A percentile compares a stretch with the other conserved stretches of the same genome.
These are phyloP conservation scores for Magnaporthales sp. DNA, from an alignment of 2,329 filamentous ascomycete genomes.

Conservation along the genomic window DNA sequence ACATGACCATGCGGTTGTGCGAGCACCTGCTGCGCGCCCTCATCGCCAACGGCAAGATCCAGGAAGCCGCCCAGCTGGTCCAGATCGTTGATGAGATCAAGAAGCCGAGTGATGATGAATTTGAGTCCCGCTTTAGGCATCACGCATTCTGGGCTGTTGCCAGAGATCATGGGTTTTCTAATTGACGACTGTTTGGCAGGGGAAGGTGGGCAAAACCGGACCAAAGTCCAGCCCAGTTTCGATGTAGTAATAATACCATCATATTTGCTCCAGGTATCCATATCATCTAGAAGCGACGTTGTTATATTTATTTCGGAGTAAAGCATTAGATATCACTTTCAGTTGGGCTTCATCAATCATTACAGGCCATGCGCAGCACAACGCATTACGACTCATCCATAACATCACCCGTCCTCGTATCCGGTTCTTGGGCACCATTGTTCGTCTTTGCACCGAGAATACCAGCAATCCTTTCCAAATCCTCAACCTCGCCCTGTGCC, in stretches of 20 bases:
- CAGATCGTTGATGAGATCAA: conserved; percentile 11
- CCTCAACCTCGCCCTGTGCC: conserved; percentile 45
- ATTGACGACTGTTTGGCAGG: neutral
- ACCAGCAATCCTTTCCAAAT: conserved; percentile 41
- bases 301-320: neutral
- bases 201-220: neutral
- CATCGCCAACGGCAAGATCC: conserved; percentile 12
- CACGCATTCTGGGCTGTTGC: conserved; percentile 44
- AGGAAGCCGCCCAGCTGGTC: conserved; percentile 17
- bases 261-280: neutral
- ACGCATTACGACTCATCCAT: conserved; percentile 20
- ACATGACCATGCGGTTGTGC: conserved; percentile 32
- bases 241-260: neutral
- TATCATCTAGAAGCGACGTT: neutral
- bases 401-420: conserved; percentile 8
- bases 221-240: neutral
- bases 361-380: neutral
- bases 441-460: conserved; percentile 29
- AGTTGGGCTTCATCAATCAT: neutral
- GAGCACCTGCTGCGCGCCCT: conserved; percentile 29
- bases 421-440: conserved; percentile 5
- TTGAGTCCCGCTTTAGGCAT: conserved; percentile 27
- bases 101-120: neutral
- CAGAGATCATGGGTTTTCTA: conserved; percentile 27
- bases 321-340: neutral